Evolutionary conservation across 768 basidiomycete genomes (phyloP).

Genomic region (Tylopilus rubrobrunneus): DNA sequence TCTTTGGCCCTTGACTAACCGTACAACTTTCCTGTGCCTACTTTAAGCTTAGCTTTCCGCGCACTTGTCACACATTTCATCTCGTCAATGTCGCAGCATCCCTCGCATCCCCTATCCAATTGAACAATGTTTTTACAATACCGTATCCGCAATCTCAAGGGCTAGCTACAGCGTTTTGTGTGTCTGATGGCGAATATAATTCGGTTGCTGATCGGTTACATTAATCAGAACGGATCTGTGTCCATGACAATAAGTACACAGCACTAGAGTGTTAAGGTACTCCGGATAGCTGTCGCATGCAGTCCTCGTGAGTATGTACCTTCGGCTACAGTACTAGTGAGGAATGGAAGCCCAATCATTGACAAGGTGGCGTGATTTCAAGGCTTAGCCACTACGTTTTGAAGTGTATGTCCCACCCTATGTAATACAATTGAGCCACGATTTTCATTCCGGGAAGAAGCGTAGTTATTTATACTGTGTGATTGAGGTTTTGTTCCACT

Average conservation of each 20-base stretch:
- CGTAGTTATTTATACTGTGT: neutral
- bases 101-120: conserved; percentile 35
- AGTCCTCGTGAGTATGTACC: neutral
- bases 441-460: neutral
- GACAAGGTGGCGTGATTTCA: neutral
- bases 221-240: conserved; percentile 12
- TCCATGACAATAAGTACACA: conserved; percentile 13
- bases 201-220: conserved; percentile 4
- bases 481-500: neutral
- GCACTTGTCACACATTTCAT: conserved; percentile 29
- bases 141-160: conserved; percentile 29
- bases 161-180: conserved; percentile 27
- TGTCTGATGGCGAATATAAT: conserved; percentile 7
- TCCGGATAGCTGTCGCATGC: neutral
- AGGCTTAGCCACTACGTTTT: neutral
- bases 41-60: conserved; percentile 29
- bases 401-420: neutral
- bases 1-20: conserved; percentile 21
- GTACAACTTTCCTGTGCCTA: conserved; percentile 30
- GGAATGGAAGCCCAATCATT: neutral
- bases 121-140: conserved; percentile 39
- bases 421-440: no score
- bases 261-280: neutral
- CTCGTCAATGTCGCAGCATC: conserved; percentile 47
- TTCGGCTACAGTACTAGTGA: neutral